Evolutionary conservation across 768 basidiomycete genomes (phyloP).

Genomic region (Pleurotus tuoliensis): DNA sequence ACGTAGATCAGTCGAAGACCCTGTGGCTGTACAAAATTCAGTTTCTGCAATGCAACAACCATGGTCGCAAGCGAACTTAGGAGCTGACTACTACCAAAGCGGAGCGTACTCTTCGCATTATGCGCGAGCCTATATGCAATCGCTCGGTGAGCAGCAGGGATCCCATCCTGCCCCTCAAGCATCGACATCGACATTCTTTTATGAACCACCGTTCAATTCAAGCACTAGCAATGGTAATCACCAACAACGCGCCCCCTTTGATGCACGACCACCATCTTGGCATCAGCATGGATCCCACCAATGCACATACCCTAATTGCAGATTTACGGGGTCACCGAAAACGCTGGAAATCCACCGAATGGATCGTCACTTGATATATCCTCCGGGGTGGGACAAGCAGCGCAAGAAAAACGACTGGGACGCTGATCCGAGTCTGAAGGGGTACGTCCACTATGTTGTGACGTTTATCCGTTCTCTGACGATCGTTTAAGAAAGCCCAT

Average conservation of each 20-base stretch:
- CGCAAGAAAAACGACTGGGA: slow-evolving; percentile 67
- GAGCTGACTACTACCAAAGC: slow-evolving; percentile 14
- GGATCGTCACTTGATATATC: slow-evolving; percentile 86
- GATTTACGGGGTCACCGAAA: slow-evolving; percentile 66
- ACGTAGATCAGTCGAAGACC: no score
- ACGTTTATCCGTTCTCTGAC: not conserved
- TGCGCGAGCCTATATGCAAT: slow-evolving; percentile 50
- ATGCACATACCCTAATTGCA: slow-evolving; percentile 63
- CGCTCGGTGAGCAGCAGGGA: slow-evolving; percentile 11
- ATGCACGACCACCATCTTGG: slow-evolving; percentile 33
- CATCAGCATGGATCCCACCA: slow-evolving; percentile 58
- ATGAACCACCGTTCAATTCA: slow-evolving; percentile 9
- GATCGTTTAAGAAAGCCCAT: slow-evolving; percentile 53
- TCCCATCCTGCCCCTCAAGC: slow-evolving; percentile 24
- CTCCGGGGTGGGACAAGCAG: slow-evolving; percentile 62
- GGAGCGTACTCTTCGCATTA: slow-evolving; percentile 47
- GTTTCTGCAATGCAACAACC: no score
- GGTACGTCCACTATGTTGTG: slow-evolving; percentile 36
- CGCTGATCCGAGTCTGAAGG: slow-evolving; percentile 77
- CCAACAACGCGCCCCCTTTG: not conserved
- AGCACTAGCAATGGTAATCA: not conserved
- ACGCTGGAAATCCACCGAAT: slow-evolving; percentile 79
- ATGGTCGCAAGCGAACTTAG: no score
- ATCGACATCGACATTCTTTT: slow-evolving; percentile 36
- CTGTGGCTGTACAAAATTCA: no score